Conservation (phyloP, 176 grass and related monocot genomes). For the Oryza nivara region DNA sequence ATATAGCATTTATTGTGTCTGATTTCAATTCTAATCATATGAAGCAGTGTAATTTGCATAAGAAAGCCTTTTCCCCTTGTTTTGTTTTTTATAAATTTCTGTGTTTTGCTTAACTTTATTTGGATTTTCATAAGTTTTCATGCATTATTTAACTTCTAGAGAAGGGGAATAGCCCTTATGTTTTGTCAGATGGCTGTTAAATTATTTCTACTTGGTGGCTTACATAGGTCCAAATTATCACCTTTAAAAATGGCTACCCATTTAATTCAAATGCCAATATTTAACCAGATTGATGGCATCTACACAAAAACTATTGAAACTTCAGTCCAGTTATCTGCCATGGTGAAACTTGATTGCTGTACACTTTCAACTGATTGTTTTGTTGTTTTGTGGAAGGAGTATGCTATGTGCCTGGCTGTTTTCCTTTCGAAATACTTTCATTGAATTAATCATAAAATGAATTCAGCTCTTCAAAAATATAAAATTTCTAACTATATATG, state of each 20-base stretch:
- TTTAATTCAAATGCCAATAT: slow-evolving; percentile 1
- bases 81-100: neutral
- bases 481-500: neutral
- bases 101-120: neutral
- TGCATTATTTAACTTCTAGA: neutral
- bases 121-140: neutral
- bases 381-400: neutral
- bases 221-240: neutral
- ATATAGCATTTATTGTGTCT: neutral
- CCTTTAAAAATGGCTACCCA: neutral
- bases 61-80: neutral
- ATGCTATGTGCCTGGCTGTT: neutral
- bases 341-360: neutral
- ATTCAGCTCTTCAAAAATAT: slow-evolving; percentile 16
- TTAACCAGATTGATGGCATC: slow-evolving; percentile 23
- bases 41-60: slow-evolving; percentile 8
- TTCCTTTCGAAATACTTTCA: neutral
- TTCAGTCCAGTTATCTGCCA: neutral
- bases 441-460: neutral
- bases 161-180: slow-evolving; percentile 1
- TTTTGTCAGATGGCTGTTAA: neutral
- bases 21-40: slow-evolving; percentile 16
- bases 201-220: neutral
- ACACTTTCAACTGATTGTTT: neutral
- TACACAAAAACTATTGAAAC: neutral